Evolutionary conservation across 495 filamentous ascomycete genomes (phyloP).

Genomic region (Cercophora scortea): DNA sequence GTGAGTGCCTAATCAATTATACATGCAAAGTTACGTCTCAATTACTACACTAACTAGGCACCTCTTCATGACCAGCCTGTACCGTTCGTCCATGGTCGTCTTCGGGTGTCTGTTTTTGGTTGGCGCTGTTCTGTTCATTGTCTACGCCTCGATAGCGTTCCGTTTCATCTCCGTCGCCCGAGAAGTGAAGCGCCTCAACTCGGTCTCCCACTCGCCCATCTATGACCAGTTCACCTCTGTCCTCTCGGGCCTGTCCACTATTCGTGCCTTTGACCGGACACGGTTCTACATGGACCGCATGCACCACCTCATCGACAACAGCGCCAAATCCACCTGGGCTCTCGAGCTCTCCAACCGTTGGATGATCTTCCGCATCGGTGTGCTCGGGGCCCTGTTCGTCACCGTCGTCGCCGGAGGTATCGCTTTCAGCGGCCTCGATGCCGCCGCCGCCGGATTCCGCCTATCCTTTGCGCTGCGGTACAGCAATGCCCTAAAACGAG

Average conservation of each 20-base stretch:
- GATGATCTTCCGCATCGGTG: conserved; percentile 51
- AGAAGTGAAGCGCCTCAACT: conserved; percentile 57
- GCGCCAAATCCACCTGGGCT: conserved; percentile 45
- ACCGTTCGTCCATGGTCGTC: background rate
- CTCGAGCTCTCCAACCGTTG: conserved; percentile 51
- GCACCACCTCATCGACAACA: conserved; percentile 48
- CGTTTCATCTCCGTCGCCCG: conserved; percentile 53
- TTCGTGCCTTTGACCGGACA: conserved; percentile 52
- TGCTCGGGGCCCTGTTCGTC: conserved; percentile 55
- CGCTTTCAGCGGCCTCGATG: conserved; percentile 46
- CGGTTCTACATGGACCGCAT: conserved; percentile 47
- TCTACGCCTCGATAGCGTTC: conserved; percentile 23
- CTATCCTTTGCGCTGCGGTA: conserved; percentile 48
- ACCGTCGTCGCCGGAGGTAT: conserved; percentile 49
- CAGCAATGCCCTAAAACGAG: conserved; percentile 38
- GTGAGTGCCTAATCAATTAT: background rate
- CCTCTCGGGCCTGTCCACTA: conserved; percentile 54
- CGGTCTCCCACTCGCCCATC: conserved; percentile 51
- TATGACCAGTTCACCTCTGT: conserved; percentile 55
- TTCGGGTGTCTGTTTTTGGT: conserved; percentile 15
- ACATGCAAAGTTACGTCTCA: background rate
- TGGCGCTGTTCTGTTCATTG: conserved; percentile 12
- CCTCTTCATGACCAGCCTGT: conserved; percentile 1
- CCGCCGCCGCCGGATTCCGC: conserved; percentile 51
- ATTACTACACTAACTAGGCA: background rate